Conservation (phyloP, 768 basidiomycete species). For the Tulasnella sp. region DNA sequence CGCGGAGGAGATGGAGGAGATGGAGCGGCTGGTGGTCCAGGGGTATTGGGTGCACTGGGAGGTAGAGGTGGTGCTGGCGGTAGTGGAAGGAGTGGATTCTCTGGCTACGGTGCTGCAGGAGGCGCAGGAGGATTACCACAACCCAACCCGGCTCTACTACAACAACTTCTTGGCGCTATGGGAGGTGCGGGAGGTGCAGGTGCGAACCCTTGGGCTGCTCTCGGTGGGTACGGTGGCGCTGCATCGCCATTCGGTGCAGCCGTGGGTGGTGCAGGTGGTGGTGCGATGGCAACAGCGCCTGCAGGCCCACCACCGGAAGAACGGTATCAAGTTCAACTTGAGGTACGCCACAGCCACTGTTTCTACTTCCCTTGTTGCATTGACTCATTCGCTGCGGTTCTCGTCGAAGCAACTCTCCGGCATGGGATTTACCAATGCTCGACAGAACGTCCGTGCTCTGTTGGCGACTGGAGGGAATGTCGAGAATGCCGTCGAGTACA, state of each 20-base stretch:
- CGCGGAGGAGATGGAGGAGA: background rate
- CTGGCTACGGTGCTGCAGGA: too few relatives aligned
- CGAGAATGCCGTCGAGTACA: slow-evolving; percentile 85
- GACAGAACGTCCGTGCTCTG: slow-evolving; percentile 82
- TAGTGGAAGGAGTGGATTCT: background rate
- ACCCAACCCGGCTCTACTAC: too few relatives aligned
- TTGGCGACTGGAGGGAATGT: slow-evolving; percentile 90
- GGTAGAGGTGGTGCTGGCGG: slow-evolving; percentile 7
- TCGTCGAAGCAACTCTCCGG: slow-evolving; percentile 89
- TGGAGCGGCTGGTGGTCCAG: background rate
- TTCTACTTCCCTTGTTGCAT: background rate
- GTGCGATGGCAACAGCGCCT: slow-evolving; percentile 30
- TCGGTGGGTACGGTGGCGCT: background rate
- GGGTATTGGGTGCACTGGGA: background rate
- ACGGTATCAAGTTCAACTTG: slow-evolving; percentile 78
- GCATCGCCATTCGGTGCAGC: background rate
- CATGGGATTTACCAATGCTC: slow-evolving; percentile 88
- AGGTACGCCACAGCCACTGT: slow-evolving; percentile 36
- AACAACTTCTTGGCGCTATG: too few relatives aligned
- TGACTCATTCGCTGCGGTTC: slow-evolving; percentile 9
- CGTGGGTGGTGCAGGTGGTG: slow-evolving; percentile 21
- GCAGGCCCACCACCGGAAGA: slow-evolving; percentile 79
- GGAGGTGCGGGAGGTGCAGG: slow-evolving; percentile 10
- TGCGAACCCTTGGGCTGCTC: background rate
- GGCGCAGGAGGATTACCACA: background rate